These are phyloP conservation scores for Boletus sp. DNA, from an alignment of 1,284 basidiomycete species.

Conservation along the genomic window DNA sequence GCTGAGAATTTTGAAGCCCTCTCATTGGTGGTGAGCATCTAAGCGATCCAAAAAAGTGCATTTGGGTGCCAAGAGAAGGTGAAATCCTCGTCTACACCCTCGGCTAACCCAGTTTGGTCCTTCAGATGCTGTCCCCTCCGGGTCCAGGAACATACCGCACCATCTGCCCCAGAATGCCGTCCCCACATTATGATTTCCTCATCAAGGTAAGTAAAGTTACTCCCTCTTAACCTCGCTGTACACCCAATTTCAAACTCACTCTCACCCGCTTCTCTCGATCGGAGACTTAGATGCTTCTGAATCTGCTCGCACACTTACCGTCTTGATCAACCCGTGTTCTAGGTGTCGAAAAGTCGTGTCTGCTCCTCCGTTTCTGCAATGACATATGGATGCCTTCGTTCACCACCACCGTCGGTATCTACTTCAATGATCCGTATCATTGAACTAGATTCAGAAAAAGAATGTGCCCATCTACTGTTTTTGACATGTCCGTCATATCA, in stretches of 20 bases:
- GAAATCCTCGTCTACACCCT: no score
- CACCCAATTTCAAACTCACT: constrained; percentile 6
- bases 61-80: no score
- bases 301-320: not conserved
- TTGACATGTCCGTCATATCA: no score
- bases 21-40: no score
- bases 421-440: constrained; percentile 97
- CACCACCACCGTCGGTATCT: constrained; percentile 98
- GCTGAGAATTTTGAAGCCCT: no score
- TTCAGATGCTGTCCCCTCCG: no score
- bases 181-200: constrained; percentile 88
- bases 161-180: constrained; percentile 55
- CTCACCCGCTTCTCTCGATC: constrained; percentile 82
- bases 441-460: constrained; percentile 63
- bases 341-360: constrained; percentile 99
- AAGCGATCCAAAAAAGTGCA: no score
- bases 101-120: no score
- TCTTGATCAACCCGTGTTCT: constrained; percentile 1
- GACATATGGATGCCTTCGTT: constrained; percentile 99
- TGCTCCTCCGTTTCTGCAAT: constrained; percentile 98
- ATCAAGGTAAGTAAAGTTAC: constrained; percentile 74
- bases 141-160: no score
- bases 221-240: not conserved
- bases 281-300: constrained; percentile 81
- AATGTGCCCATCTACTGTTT: no score